Percentiles rank a stretch among this genome's conserved stretches.
These are phyloP conservation scores for Mycosarcoma mackinlayi DNA, from an alignment of 1,284 basidiomycete genomes.

Conservation along the genomic window DNA sequence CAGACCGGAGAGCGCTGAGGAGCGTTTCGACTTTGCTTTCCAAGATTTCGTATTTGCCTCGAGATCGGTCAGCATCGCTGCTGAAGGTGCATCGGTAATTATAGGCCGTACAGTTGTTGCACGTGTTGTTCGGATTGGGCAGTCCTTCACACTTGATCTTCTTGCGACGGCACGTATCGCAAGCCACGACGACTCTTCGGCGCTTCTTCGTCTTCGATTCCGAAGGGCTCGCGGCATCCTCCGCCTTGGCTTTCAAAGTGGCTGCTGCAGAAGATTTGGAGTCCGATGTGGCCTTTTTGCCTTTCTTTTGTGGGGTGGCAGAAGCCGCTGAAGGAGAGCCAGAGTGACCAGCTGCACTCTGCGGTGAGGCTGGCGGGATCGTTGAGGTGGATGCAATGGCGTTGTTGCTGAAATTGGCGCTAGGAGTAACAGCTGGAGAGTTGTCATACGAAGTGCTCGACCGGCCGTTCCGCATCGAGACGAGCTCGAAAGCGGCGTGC, in stretches of 20 bases:
- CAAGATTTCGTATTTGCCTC: conserved; percentile 64
- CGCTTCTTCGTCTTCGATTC: conserved; percentile 43
- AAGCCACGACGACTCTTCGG: conserved; percentile 57
- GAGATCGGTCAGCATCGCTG: conserved; percentile 49
- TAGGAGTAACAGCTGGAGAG: conserved; percentile 12
- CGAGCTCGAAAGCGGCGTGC: conserved; percentile 45
- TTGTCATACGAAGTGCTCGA: conserved; percentile 29
- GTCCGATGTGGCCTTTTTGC: conserved; percentile 7
- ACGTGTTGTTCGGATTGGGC: conserved; percentile 53
- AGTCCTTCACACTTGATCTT: conserved; percentile 62
- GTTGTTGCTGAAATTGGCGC: background rate
- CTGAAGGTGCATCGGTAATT: conserved; percentile 59
- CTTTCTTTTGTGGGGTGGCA: conserved; percentile 17
- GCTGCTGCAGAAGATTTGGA: conserved; percentile 9
- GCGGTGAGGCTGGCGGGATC: conserved; percentile 6
- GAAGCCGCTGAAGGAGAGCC: conserved; percentile 8
- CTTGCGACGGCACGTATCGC: conserved; percentile 62
- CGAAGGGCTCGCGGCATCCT: conserved; percentile 17
- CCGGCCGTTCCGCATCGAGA: conserved; percentile 42
- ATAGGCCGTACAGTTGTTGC: conserved; percentile 57
- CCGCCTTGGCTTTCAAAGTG: conserved; percentile 13
- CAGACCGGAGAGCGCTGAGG: conserved; percentile 52
- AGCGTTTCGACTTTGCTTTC: conserved; percentile 61
- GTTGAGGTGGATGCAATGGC: conserved; percentile 16
- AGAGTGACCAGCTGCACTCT: background rate